Evolutionary conservation across 2,329 filamentous ascomycete species (phyloP), one percentile per base, ranked within the genome.

Genomic region (Clonostachys rosea): DNA sequence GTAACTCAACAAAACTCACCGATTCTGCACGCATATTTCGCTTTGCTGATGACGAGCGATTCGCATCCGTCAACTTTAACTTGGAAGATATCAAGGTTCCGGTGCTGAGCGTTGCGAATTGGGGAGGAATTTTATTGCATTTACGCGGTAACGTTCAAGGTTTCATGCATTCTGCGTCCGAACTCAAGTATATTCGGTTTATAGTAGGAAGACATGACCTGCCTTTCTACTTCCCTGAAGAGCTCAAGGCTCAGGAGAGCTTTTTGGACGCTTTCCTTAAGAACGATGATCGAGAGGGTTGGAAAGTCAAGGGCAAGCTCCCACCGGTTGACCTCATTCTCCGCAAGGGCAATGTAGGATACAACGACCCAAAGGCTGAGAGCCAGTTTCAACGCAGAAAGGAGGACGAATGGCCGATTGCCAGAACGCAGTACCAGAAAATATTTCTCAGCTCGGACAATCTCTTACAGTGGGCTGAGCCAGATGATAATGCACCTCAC

Each of bases 241-340:
- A 87, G 51, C 84, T 86, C 0, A 80, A 85, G 50, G 54, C 89
- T 0, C 86, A 89, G 56, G 73, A 70, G 43, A 80, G 77, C 52
- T 89, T 89, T 59, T 65, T 89, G 0, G 82, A 87, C 49, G 84
- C 84, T 0, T 89, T 89, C 57, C 71, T 89, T 35, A 88, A 87
- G 53, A 79, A 72, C 2, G 73, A 87, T 0, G 85, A 89, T 54
- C 66, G 69, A 0, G 69, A 68, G 1, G 82, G 82, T n/a, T 86
- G 83, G 82, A 24, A 24, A 7, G 74, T 72, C 0, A 68, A 17
- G 18, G 81, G 84, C 24, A 79, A 80, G 47, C 65, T 84, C 0
- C 71, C 84, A 0, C 73, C 79, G 0, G 82, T 89, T 2, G 76
- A 74, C 40, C 56, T 88, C 1, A 73, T 81, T 0, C 64, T 89